Conservation (phyloP, 768 basidiomycete species). For the Boletus rubroflammeus region DNA sequence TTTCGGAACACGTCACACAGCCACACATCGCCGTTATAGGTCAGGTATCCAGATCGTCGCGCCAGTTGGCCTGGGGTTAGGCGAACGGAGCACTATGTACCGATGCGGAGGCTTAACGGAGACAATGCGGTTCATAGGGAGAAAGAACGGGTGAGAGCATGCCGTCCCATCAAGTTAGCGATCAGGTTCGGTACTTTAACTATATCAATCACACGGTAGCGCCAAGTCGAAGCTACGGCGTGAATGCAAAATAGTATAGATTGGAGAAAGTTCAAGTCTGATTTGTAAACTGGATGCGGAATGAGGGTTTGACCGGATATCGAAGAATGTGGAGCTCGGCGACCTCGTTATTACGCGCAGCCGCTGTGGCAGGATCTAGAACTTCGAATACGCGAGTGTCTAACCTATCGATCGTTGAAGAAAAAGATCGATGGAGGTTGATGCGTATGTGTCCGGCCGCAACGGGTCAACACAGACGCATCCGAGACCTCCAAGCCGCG, state of each 20-base stretch:
- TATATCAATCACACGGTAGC: neutral
- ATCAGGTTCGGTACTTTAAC: neutral
- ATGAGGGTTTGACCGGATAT: neutral
- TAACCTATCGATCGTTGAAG: neutral
- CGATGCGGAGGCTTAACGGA: slow-evolving; percentile 3
- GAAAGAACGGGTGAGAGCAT: slow-evolving; percentile 21
- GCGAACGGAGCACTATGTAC: neutral
- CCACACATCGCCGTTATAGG: slow-evolving; percentile 3
- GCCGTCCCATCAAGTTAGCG: neutral
- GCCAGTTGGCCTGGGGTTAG: neutral
- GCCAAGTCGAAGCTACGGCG: neutral
- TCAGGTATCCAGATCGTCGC: neutral
- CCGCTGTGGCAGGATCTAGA: neutral
- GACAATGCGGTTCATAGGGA: slow-evolving; percentile 25
- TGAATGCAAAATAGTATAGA: too few species aligned
- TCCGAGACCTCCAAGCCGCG: neutral
- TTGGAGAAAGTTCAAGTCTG: too few species aligned
- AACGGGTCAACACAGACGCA: slow-evolving; percentile 3
- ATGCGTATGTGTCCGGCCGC: neutral
- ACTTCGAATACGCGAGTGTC: neutral
- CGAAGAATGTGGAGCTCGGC: neutral
- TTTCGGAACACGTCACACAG: slow-evolving; percentile 18
- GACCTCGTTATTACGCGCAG: neutral
- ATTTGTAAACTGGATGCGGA: neutral
- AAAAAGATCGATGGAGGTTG: neutral